phyloP scores from a whole-genome alignment of 2,329 filamentous ascomycete species.

The Paraconiothyrium brasiliense region DNA sequence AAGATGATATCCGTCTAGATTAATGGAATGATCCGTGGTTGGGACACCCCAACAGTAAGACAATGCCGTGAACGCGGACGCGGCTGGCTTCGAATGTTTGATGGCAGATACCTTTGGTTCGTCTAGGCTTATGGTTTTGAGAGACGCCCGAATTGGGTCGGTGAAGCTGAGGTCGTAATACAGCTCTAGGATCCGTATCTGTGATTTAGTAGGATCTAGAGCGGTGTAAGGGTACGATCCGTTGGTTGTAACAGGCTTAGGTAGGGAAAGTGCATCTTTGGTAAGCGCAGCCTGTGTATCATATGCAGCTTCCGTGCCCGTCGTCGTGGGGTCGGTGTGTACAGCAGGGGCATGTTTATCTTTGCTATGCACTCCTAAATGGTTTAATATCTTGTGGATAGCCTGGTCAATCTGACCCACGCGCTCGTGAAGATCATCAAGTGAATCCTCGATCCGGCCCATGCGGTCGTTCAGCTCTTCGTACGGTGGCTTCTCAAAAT shows the following conservation, averaged over 20 bases:
- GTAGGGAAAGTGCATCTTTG: too few relatives aligned
- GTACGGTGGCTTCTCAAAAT: too few relatives aligned
- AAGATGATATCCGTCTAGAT: not conserved
- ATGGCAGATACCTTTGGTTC: not conserved
- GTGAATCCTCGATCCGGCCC: too few relatives aligned
- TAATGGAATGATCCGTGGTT: not conserved
- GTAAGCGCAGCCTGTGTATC: too few relatives aligned
- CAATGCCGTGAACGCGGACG: not conserved
- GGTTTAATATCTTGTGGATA: too few relatives aligned
- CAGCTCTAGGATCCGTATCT: constrained; percentile 12
- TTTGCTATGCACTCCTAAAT: too few relatives aligned
- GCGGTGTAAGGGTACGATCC: constrained; percentile 10
- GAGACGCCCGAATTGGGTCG: constrained; percentile 9
- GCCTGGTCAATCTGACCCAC: too few relatives aligned
- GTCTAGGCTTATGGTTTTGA: constrained; percentile 12
- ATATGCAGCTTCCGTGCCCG: too few relatives aligned
- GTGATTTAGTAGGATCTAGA: constrained; percentile 1
- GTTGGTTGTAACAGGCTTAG: not conserved
- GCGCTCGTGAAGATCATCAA: too few relatives aligned
- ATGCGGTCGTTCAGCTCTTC: too few relatives aligned
- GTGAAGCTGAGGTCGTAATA: not conserved
- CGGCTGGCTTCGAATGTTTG: not conserved
- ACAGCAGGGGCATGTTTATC: too few relatives aligned
- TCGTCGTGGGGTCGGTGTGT: too few relatives aligned
- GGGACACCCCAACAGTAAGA: not conserved